Conservation (phyloP, 1,284 basidiomycete genomes). For the Cryptococcus hybrid region DNA sequence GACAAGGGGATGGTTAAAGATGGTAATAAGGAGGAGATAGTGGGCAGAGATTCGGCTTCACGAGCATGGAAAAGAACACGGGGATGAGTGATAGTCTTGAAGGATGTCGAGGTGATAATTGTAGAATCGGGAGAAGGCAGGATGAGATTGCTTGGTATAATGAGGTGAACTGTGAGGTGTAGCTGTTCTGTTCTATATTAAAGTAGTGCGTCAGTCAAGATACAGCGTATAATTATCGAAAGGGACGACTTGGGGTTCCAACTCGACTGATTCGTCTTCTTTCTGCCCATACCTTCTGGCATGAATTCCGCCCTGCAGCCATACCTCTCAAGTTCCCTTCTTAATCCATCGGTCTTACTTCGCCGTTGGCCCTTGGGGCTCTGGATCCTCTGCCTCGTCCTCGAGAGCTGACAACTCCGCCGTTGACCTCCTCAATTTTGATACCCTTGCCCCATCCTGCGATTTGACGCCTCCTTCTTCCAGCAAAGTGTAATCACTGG, state of each 20-base stretch:
- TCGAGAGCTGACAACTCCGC: background rate
- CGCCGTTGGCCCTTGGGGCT: conserved; percentile 34
- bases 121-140: background rate
- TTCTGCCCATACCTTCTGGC: conserved; percentile 76
- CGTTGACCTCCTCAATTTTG: conserved; percentile 17
- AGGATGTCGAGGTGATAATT: conserved; percentile 14
- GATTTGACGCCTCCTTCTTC: conserved; percentile 70
- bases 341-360: conserved; percentile 60
- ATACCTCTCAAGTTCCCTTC: conserved; percentile 62
- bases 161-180: conserved; percentile 69
- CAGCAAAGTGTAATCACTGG: conserved; percentile 78
- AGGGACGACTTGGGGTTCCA: conserved; percentile 72
- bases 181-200: conserved; percentile 58
- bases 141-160: conserved; percentile 52
- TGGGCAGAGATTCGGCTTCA: conserved; percentile 8
- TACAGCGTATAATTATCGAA: background rate
- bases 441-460: conserved; percentile 70
- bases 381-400: conserved; percentile 78
- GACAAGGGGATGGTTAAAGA: conserved; percentile 1
- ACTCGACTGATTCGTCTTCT: conserved; percentile 69
- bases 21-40: conserved; percentile 22
- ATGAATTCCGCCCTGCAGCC: conserved; percentile 66
- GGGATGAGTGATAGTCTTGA: conserved; percentile 14
- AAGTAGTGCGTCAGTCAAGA: background rate
- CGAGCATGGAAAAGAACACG: conserved; percentile 23